Evolutionary conservation across 495 filamentous ascomycete genomes (phyloP), one percentile per base, ranked within the genome.

Genomic region (Glutinoglossum americanum): DNA sequence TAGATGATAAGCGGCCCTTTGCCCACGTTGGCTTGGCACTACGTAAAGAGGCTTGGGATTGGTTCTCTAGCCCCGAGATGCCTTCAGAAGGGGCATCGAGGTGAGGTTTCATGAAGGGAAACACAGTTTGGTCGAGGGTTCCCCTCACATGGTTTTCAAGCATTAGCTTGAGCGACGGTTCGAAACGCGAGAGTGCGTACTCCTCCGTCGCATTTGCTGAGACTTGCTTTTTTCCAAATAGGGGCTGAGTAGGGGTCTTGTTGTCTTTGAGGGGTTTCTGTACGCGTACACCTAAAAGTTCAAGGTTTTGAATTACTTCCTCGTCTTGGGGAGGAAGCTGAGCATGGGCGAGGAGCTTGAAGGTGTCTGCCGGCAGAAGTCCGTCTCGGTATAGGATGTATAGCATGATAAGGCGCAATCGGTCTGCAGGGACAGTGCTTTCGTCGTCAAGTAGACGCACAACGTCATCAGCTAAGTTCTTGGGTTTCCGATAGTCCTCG

Each of bases 11-110:
- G 56, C 86, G 79, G 13, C 85, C 83, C 54, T 84, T 84, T 8
- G 92, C 92, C 92, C 92, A 98, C 10, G 89, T 92, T 7, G 92
- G 92, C 62, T 94, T 94, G 23, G 88, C 86, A 60, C 85, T 87
- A 61, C 83, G 77, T 39, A 98, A 72, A 4, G 90, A 96, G 30
- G 83, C 80, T 61, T 84, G 77, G 13, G 87, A 80, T 10, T 80
- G 65, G 49, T 70, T 73, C 45, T 75, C 74, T n/a, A 71, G 68
- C 35, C 75, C 68, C 44, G 71, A 64, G 30, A 75, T 70, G 51
- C 76, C 76, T 48, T 83, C 81, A 30, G 69, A 65, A 10, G 54
- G 37, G 41, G 73, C 74, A 56, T 82, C 81, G 23, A 80, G 76
- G 32, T 82, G 84, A 5, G 86, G 87, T 49, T 85, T 84, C 56